A percentile compares a stretch with the other conserved stretches of the same genome.
phyloP scores from a whole-genome alignment of 2,329 filamentous ascomycete genomes.

The Trichoderma guizhouense region DNA sequence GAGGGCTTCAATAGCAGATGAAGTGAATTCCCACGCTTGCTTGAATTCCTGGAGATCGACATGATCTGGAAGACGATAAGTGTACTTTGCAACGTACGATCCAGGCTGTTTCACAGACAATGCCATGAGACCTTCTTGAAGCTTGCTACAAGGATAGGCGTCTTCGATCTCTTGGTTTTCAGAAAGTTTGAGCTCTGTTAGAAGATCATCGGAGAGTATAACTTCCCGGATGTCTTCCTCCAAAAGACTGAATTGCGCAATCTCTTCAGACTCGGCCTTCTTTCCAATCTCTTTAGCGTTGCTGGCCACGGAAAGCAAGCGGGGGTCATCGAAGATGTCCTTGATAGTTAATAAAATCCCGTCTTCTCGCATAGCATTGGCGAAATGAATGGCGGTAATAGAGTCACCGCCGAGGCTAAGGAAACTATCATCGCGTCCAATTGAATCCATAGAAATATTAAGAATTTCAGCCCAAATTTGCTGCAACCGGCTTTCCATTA shows the following conservation, averaged over 20 bases:
- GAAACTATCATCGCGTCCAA: slow-evolving; percentile 31
- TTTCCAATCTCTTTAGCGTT: neutral
- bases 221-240: slow-evolving; percentile 21
- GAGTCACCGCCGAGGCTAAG: slow-evolving; percentile 30
- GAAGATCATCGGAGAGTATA: neutral
- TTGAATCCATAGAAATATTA: slow-evolving; percentile 18
- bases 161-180: slow-evolving; percentile 16
- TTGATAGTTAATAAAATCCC: slow-evolving; percentile 18
- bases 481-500: slow-evolving; percentile 8
- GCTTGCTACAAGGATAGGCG: slow-evolving; percentile 35
- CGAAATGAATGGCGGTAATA: slow-evolving; percentile 25
- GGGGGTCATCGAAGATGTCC: slow-evolving; percentile 22
- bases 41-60: slow-evolving; percentile 27
- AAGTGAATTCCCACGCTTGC: slow-evolving; percentile 26
- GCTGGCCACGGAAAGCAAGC: slow-evolving; percentile 1
- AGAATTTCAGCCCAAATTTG: slow-evolving; percentile 15
- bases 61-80: slow-evolving; percentile 31
- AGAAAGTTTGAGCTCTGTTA: neutral
- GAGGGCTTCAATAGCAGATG: neutral
- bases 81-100: slow-evolving; percentile 21
- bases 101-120: slow-evolving; percentile 30
- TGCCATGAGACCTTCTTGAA: slow-evolving; percentile 39
- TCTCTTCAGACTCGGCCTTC: neutral
- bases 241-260: slow-evolving; percentile 20
- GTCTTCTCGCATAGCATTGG: slow-evolving; percentile 2